These are phyloP conservation scores for Diplodia seriata DNA, from an alignment of 2,329 filamentous ascomycete genomes.

Conservation along the genomic window DNA sequence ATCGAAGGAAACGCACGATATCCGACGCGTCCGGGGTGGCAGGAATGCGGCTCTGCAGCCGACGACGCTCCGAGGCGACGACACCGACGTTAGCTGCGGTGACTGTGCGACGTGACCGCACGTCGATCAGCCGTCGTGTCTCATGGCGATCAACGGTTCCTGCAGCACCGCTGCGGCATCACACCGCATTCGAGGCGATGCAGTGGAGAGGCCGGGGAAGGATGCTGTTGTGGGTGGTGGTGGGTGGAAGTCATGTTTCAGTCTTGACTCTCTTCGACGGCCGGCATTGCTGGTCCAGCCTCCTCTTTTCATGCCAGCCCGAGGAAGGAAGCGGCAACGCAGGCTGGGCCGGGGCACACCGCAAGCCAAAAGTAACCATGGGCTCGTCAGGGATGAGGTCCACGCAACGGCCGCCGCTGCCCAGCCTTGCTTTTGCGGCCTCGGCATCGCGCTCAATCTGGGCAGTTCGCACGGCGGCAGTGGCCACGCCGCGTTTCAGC, in stretches of 20 bases:
- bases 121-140: slow-evolving; percentile 23
- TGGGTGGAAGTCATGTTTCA: slow-evolving; percentile 11
- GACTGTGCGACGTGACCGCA: slow-evolving; percentile 2
- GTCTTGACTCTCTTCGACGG: slow-evolving; percentile 25
- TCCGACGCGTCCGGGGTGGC: slow-evolving; percentile 14
- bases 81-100: background rate
- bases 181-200: slow-evolving; percentile 1
- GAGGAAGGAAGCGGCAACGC: slow-evolving; percentile 1
- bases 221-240: background rate
- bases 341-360: background rate
- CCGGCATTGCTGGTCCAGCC: slow-evolving; percentile 23
- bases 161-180: slow-evolving; percentile 9
- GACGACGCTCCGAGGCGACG: slow-evolving; percentile 14
- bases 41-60: slow-evolving; percentile 21
- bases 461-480: slow-evolving; percentile 20
- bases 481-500: slow-evolving; percentile 19
- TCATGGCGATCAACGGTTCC: slow-evolving; percentile 16
- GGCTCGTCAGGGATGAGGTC: slow-evolving; percentile 20
- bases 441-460: slow-evolving; percentile 23
- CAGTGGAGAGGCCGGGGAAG: slow-evolving; percentile 6
- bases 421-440: slow-evolving; percentile 26
- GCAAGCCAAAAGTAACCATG: slow-evolving; percentile 10
- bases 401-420: slow-evolving; percentile 13
- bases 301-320: slow-evolving; percentile 26
- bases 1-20: background rate